Percentiles rank a stretch among this genome's conserved stretches.
Evolutionary conservation across 192 early-diverging fungal species (phyloP).

Genomic region (Backusella tarrabulga): DNA sequence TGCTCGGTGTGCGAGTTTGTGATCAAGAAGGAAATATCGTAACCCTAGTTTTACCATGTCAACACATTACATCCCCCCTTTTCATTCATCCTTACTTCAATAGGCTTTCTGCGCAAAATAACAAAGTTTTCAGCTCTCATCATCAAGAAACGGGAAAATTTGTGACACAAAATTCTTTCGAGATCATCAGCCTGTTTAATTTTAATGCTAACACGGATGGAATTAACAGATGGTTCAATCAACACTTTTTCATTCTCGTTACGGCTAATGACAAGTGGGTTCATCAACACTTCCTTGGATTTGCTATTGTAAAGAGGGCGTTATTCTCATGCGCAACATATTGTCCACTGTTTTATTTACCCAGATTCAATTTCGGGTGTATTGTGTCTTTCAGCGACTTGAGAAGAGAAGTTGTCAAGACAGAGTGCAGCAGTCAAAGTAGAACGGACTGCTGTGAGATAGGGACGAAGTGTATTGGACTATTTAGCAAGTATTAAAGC

Average conservation of each 20-base stretch:
- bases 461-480: conserved; percentile 97
- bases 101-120: conserved; percentile 87
- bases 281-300: conserved; percentile 75
- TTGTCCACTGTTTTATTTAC: conserved; percentile 37
- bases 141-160: conserved; percentile 98
- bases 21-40: conserved; percentile 95
- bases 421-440: conserved; percentile 94
- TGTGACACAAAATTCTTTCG: conserved; percentile 91
- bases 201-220: conserved; percentile 89
- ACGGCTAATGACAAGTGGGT: conserved; percentile 85
- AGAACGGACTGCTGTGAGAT: conserved; percentile 90
- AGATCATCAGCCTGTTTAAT: conserved; percentile 99
- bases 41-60: conserved; percentile 60
- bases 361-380: conserved; percentile 95
- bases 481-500: conserved; percentile 35
- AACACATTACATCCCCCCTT: background rate
- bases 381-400: conserved; percentile 97
- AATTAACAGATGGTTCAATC: conserved; percentile 92
- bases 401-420: conserved; percentile 96
- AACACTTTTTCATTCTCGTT: conserved; percentile 96
- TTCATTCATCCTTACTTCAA: conserved; percentile 56
- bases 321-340: background rate
- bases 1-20: conserved; percentile 98
- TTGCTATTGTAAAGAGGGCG: conserved; percentile 8
- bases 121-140: conserved; percentile 96